Conservation (phyloP, 2,329 filamentous ascomycete genomes). For the Stagonosporopsis cucurbitacearum region DNA sequence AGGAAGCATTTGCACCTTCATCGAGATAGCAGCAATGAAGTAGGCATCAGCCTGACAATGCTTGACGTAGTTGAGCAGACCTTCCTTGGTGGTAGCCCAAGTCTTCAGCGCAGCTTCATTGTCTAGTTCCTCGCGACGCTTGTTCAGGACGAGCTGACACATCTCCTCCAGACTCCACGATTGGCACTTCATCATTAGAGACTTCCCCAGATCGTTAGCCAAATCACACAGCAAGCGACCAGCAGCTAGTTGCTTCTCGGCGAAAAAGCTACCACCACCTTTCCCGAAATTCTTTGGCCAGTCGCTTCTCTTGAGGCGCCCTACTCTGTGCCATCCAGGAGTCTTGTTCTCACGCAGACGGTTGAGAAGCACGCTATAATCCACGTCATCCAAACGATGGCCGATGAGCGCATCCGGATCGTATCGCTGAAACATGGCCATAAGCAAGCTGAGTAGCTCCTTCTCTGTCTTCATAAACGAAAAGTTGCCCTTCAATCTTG, state of each 20-base stretch:
- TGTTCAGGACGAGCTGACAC: constrained; percentile 86
- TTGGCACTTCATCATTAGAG: constrained; percentile 94
- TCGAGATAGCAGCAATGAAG: constrained; percentile 88
- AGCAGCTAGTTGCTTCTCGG: constrained; percentile 86
- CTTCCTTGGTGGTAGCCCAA: constrained; percentile 83
- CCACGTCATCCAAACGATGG: constrained; percentile 95
- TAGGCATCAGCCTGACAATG: constrained; percentile 96
- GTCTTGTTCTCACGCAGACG: constrained; percentile 89
- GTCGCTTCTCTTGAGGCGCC: constrained; percentile 78
- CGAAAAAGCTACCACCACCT: constrained; percentile 87
- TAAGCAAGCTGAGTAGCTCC: constrained; percentile 84
- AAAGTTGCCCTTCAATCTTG: constrained; percentile 76
- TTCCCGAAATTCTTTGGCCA: constrained; percentile 91
- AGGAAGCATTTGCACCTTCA: constrained; percentile 89
- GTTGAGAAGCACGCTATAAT: constrained; percentile 88
- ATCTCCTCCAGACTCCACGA: constrained; percentile 98
- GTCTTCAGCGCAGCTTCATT: constrained; percentile 85
- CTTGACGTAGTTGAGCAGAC: constrained; percentile 89
- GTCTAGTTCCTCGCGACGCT: constrained; percentile 81
- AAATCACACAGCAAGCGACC: constrained; percentile 92
- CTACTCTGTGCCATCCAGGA: constrained; percentile 92
- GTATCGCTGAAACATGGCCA: constrained; percentile 84
- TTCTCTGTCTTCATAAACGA: constrained; percentile 83
- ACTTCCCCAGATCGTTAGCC: constrained; percentile 96
- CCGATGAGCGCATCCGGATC: constrained; percentile 95